Percentiles rank a stretch among this genome's conserved stretches.
Evolutionary conservation across 768 basidiomycete species (phyloP).

Genomic region (Psilocybe cubensis): DNA sequence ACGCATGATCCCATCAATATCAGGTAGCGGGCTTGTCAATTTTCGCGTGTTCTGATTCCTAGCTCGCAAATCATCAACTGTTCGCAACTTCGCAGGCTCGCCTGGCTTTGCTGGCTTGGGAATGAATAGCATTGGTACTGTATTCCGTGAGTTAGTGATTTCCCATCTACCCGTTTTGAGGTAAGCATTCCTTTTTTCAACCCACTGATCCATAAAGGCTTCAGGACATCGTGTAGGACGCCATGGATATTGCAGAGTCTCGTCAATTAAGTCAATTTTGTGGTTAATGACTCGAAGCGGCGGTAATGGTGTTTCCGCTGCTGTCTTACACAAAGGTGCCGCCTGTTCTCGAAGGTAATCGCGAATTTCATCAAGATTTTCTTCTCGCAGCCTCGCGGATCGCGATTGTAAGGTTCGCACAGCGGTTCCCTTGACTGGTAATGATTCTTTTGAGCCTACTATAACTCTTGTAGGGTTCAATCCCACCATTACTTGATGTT

Average conservation of each 20-base stretch:
- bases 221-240: conserved; percentile 36
- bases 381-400: conserved; percentile 7
- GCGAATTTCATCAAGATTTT: conserved; percentile 14
- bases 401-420: conserved; percentile 11
- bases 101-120: conserved; percentile 19
- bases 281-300: conserved; percentile 44
- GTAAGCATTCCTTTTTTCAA: conserved; percentile 28
- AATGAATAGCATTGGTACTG: conserved; percentile 34
- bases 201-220: conserved; percentile 27
- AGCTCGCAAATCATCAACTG: conserved; percentile 33
- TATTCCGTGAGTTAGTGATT: conserved; percentile 32
- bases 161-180: conserved; percentile 27
- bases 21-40: conserved; percentile 29
- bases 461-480: conserved; percentile 27
- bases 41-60: conserved; percentile 40
- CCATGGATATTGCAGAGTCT: conserved; percentile 32
- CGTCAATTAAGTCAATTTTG: conserved; percentile 39
- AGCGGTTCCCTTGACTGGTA: conserved; percentile 21
- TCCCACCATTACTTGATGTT: conserved; percentile 29
- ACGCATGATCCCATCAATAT: conserved; percentile 27
- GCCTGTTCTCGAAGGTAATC: conserved; percentile 25
- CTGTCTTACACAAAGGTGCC: conserved; percentile 24
- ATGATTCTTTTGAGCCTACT: conserved; percentile 22
- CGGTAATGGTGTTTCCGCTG: conserved; percentile 32
- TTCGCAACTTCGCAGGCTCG: conserved; percentile 20